Percentiles rank a stretch among this genome's conserved stretches.
Conservation (phyloP, 306 rosid genomes). For the Styphnolobium japonicum region DNA sequence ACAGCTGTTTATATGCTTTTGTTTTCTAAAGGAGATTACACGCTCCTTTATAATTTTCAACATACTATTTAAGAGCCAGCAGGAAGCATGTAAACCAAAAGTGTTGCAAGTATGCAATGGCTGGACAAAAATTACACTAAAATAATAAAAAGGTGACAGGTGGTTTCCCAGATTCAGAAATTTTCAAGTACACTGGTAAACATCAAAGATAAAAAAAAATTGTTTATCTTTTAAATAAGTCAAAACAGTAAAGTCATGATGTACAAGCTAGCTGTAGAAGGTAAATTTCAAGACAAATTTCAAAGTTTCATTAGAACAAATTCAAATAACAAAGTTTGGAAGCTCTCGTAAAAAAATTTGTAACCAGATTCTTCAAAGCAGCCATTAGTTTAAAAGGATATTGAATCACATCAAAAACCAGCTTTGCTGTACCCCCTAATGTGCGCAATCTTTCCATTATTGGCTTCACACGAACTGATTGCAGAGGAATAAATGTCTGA, state of each 20-base stretch:
- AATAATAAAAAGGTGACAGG: neutral
- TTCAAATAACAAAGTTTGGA: constrained; percentile 5
- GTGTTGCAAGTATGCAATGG: neutral
- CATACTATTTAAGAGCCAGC: neutral
- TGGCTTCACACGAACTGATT: constrained; percentile 92
- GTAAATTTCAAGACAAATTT: constrained; percentile 12
- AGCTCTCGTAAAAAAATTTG: neutral
- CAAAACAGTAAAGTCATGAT: neutral
- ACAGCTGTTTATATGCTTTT: neutral
- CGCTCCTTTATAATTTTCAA: neutral
- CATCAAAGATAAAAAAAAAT: neutral
- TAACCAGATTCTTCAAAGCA: constrained; percentile 20
- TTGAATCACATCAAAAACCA: constrained; percentile 92
- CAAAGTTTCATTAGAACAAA: neutral
- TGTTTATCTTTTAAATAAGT: neutral
- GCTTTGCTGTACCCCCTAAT: constrained; percentile 79
- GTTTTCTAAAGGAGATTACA: neutral
- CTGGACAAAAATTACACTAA: neutral
- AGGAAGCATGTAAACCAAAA: neutral
- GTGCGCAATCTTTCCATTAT: constrained; percentile 88
- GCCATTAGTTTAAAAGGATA: constrained; percentile 62
- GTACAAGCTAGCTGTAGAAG: constrained; percentile 8
- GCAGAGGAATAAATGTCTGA: constrained; percentile 98
- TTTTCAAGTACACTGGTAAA: neutral
- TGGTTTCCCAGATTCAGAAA: constrained; percentile 9